phyloP scores from a whole-genome alignment of 176 grass and related monocot genomes.

The Triticum urartu region DNA sequence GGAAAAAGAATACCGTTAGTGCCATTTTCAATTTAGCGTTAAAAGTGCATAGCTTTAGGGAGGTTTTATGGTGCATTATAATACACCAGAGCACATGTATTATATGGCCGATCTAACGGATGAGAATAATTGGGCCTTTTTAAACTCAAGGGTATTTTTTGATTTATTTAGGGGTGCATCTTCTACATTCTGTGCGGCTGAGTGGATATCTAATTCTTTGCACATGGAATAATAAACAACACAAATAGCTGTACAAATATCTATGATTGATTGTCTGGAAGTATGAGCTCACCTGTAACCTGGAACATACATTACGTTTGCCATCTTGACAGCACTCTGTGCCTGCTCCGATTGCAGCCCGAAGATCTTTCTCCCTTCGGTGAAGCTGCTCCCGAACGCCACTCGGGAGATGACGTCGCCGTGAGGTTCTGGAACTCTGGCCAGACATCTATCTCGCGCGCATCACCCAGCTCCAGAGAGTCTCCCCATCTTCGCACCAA shows the following conservation, averaged over 20 bases:
- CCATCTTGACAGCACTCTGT: conserved; percentile 5
- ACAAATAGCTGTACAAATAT: not conserved
- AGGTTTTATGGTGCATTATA: too few species aligned
- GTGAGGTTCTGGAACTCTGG: conserved; percentile 51
- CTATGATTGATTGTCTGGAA: not conserved
- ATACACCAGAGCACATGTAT: too few species aligned
- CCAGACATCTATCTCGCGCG: conserved; percentile 57
- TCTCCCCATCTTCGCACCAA: conserved; percentile 41
- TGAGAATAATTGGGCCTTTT: too few species aligned
- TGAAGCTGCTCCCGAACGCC: conserved; percentile 65
- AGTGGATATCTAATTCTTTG: not conserved
- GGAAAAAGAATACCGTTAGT: too few species aligned
- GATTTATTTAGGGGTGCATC: too few species aligned
- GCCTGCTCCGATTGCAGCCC: conserved; percentile 54
- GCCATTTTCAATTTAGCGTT: too few species aligned
- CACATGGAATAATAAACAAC: not conserved
- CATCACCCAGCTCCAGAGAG: not conserved
- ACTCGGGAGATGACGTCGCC: conserved; percentile 54
- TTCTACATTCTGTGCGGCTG: not conserved
- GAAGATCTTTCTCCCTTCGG: conserved; percentile 58
- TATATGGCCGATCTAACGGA: too few species aligned
- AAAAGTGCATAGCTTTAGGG: too few species aligned
- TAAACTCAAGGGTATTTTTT: too few species aligned
- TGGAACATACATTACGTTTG: conserved; percentile 15
- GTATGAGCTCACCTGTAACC: conserved; percentile 29